Percentiles rank a stretch among this genome's conserved stretches.
Conservation (phyloP, 257 asterid genomes). For the Orobanche coerulescens region DNA sequence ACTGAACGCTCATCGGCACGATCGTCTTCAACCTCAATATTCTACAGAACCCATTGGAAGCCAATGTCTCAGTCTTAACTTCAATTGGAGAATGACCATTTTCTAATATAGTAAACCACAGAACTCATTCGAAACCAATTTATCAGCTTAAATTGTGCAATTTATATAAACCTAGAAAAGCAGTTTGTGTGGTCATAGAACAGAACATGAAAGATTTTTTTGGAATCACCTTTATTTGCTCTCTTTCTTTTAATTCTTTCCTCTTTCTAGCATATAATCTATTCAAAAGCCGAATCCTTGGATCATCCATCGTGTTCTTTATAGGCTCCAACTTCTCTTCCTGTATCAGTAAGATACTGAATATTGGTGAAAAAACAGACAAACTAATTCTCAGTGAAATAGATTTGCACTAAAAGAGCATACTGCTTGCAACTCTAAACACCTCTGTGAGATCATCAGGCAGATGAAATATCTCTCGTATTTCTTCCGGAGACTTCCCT, state of each 20-base stretch:
- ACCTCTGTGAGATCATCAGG: constrained; percentile 98
- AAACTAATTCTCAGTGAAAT: neutral
- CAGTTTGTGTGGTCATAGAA: constrained; percentile 7
- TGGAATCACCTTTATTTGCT: constrained; percentile 51
- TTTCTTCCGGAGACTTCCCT: constrained; percentile 81
- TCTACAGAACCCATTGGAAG: constrained; percentile 19
- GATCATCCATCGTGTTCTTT: constrained; percentile 71
- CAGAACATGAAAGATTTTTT: constrained; percentile 9
- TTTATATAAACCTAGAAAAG: neutral
- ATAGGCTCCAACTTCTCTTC: constrained; percentile 92
- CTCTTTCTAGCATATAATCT: constrained; percentile 80
- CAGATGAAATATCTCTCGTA: constrained; percentile 70
- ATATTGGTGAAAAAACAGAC: constrained; percentile 14
- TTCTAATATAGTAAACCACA: constrained; percentile 12
- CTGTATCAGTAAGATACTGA: constrained; percentile 30
- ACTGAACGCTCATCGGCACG: constrained; percentile 59
- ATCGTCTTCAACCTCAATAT: constrained; percentile 44
- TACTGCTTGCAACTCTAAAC: constrained; percentile 36
- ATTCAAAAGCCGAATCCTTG: constrained; percentile 70
- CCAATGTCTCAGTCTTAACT: constrained; percentile 8
- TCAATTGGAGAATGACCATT: constrained; percentile 12
- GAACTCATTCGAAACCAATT: neutral
- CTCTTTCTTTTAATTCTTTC: constrained; percentile 71
- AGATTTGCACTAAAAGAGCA: constrained; percentile 28
- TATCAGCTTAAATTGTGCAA: constrained; percentile 14